Conservation (phyloP, 768 basidiomycete genomes). For the Lactifluus echinatus region DNA sequence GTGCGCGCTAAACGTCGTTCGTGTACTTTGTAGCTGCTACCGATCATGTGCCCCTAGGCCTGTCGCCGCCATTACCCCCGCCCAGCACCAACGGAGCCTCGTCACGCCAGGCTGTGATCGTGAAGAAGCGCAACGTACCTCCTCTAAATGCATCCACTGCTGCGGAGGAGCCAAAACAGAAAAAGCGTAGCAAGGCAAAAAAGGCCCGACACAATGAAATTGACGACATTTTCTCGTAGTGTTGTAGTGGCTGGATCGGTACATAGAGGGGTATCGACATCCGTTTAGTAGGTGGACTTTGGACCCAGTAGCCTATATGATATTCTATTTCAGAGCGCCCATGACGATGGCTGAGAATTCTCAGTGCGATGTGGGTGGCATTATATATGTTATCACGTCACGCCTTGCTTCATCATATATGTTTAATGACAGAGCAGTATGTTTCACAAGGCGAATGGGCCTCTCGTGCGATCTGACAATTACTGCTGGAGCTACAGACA, state of each 20-base stretch:
- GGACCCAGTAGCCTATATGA: too few relatives aligned
- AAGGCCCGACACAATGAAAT: constrained; percentile 14
- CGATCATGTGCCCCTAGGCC: background rate
- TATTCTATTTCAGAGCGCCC: too few relatives aligned
- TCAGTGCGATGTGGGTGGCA: too few relatives aligned
- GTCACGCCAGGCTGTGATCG: background rate
- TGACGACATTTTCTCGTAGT: constrained; percentile 19
- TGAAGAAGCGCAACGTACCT: constrained; percentile 3
- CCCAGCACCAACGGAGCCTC: background rate
- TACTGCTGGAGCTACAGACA: too few relatives aligned
- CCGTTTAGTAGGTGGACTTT: too few relatives aligned
- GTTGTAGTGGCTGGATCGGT: background rate
- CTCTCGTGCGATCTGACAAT: too few relatives aligned
- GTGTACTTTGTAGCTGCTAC: background rate
- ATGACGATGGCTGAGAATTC: too few relatives aligned
- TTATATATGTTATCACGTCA: too few relatives aligned
- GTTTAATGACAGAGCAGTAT: too few relatives aligned
- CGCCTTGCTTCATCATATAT: too few relatives aligned
- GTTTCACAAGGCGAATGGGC: too few relatives aligned
- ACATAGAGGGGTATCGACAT: background rate
- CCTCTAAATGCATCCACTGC: background rate
- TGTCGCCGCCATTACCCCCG: background rate
- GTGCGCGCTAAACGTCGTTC: background rate
- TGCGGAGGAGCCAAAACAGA: background rate
- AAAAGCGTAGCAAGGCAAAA: background rate